Evolutionary conservation across 164 flowering plant species (phyloP).

Genomic region (Litsea cubeba): DNA sequence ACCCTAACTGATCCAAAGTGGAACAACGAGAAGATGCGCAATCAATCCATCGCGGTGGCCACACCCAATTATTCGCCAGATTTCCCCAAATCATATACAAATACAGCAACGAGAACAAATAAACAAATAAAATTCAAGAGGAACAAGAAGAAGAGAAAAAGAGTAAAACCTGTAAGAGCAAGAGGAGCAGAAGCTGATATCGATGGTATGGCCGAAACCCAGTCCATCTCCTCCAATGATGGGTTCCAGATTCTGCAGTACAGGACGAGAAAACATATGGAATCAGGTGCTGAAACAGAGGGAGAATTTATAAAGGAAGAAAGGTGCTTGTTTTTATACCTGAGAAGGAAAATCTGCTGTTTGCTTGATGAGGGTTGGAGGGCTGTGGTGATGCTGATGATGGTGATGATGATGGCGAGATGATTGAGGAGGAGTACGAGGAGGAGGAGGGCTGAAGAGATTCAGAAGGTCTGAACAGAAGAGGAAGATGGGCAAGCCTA

Average conservation of each 20-base stretch:
- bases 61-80: background rate
- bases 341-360: conserved; percentile 51
- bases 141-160: background rate
- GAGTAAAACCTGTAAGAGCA: conserved; percentile 62
- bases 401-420: conserved; percentile 21
- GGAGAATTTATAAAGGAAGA: background rate
- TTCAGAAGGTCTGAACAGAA: conserved; percentile 56
- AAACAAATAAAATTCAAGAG: background rate
- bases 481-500: conserved; percentile 69
- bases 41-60: background rate
- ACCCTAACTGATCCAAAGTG: background rate
- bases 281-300: background rate
- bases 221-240: conserved; percentile 20
- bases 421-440: conserved; percentile 24
- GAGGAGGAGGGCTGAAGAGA: conserved; percentile 47
- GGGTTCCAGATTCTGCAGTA: conserved; percentile 25
- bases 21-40: background rate
- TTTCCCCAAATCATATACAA: background rate
- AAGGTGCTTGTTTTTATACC: conserved; percentile 22
- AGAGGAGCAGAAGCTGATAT: conserved; percentile 65
- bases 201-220: conserved; percentile 53
- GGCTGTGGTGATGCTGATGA: conserved; percentile 12
- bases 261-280: background rate
- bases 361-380: conserved; percentile 14
- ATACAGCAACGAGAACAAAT: background rate